Evolutionary conservation across 768 basidiomycete genomes (phyloP).

Genomic region (Peribolospora baueri): DNA sequence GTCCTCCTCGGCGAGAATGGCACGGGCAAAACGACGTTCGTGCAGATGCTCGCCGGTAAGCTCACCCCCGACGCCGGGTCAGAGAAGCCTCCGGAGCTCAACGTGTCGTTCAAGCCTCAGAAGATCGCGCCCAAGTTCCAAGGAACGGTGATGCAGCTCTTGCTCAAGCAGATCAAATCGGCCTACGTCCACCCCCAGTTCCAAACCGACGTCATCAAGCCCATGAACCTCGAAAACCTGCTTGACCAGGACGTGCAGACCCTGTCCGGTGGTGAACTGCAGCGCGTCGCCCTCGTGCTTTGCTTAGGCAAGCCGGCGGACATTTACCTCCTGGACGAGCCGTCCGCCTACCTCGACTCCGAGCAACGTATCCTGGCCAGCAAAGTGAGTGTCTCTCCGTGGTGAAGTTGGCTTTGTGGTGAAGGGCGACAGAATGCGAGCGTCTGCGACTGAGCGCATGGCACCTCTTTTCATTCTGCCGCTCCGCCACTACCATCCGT

Average conservation of each 20-base stretch:
- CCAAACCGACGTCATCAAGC: conserved; percentile 92
- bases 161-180: conserved; percentile 79
- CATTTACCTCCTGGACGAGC: conserved; percentile 91
- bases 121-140: conserved; percentile 95
- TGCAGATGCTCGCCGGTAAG: conserved; percentile 81
- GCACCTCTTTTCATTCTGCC: too few relatives aligned
- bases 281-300: conserved; percentile 86
- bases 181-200: conserved; percentile 99
- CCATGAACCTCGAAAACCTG: conserved; percentile 80
- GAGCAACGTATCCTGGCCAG: conserved; percentile 97
- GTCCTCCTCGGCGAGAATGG: conserved; percentile 99
- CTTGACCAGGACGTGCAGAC: conserved; percentile 98
- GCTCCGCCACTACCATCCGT: background rate
- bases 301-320: conserved; percentile 48
- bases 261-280: conserved; percentile 90
- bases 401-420: background rate
- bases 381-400: conserved; percentile 33
- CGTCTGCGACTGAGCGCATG: background rate
- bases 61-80: conserved; percentile 40
- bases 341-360: conserved; percentile 75
- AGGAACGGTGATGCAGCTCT: conserved; percentile 81
- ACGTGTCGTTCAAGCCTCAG: conserved; percentile 93
- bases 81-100: conserved; percentile 37
- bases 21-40: conserved; percentile 95
- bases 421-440: background rate